These are phyloP conservation scores for Entomortierella lignicola DNA, from an alignment of 192 early-diverging fungal species.

Conservation along the genomic window DNA sequence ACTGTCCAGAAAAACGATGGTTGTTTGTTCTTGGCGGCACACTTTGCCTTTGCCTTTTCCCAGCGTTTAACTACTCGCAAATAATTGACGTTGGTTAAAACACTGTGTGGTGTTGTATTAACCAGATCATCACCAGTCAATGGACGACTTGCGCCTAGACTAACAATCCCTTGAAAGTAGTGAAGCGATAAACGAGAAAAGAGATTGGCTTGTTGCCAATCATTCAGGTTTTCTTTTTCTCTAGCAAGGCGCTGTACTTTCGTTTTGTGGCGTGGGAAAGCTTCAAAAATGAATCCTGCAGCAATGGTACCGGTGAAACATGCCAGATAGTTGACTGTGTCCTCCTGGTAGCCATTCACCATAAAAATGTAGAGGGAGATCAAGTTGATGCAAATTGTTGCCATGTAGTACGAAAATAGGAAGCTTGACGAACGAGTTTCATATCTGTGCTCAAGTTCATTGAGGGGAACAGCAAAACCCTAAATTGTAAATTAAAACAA, in stretches of 20 bases:
- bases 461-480: conserved; percentile 19
- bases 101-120: conserved; percentile 6
- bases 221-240: conserved; percentile 33
- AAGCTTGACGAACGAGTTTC: conserved; percentile 31
- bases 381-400: not conserved
- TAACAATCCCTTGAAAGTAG: conserved; percentile 24
- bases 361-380: conserved; percentile 29
- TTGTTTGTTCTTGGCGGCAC: not conserved
- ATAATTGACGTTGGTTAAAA: conserved; percentile 21
- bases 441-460: conserved; percentile 25
- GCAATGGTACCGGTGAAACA: conserved; percentile 6
- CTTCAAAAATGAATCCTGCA: conserved; percentile 29
- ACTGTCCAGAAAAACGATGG: conserved; percentile 35
- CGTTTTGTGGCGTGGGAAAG: conserved; percentile 20
- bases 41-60: conserved; percentile 5
- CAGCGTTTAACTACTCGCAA: not conserved
- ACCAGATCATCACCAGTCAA: conserved; percentile 20
- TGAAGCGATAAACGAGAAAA: conserved; percentile 21
- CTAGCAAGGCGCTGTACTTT: conserved; percentile 26
- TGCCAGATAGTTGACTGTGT: not conserved
- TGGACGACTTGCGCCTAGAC: conserved; percentile 27
- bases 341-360: not conserved
- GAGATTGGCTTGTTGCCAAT: conserved; percentile 23
- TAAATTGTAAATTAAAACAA: too few species aligned
- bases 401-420: conserved; percentile 11